Evolutionary conservation across 1,284 basidiomycete genomes (phyloP).

Genomic region (Singerocomus inundabilis): DNA sequence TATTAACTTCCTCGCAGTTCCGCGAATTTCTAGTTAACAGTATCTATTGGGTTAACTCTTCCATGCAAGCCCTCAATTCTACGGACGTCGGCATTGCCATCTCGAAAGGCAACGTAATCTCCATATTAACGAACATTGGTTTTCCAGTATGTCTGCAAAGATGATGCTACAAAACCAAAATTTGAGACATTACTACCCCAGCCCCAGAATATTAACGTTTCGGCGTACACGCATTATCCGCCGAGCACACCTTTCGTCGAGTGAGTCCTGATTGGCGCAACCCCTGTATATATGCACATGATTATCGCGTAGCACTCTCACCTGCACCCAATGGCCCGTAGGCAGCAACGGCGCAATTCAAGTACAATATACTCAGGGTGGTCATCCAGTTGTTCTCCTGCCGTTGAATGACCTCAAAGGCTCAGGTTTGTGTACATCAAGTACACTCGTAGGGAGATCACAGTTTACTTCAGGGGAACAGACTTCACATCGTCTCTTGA

Average conservation of each 20-base stretch:
- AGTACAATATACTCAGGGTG: slow-evolving; percentile 59
- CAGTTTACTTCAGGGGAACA: slow-evolving; percentile 8
- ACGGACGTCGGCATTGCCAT: slow-evolving; percentile 63
- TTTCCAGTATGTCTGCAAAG: slow-evolving; percentile 51
- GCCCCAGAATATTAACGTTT: slow-evolving; percentile 55
- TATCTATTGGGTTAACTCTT: slow-evolving; percentile 59
- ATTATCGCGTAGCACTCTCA: slow-evolving; percentile 47
- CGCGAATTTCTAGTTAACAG: slow-evolving; percentile 69
- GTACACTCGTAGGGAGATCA: background rate
- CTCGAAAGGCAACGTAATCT: slow-evolving; percentile 69
- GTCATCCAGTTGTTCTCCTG: slow-evolving; percentile 54
- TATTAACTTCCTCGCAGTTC: slow-evolving; percentile 38
- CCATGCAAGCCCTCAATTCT: slow-evolving; percentile 56
- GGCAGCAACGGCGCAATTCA: slow-evolving; percentile 59
- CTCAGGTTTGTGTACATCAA: slow-evolving; percentile 40
- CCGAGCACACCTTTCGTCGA: slow-evolving; percentile 49
- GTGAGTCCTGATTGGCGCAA: slow-evolving; percentile 38
- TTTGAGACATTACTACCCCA: slow-evolving; percentile 23
- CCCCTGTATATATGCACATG: slow-evolving; percentile 3
- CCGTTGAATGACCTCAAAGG: slow-evolving; percentile 39
- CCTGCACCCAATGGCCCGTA: slow-evolving; percentile 63
- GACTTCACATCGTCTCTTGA: background rate
- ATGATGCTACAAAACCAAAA: background rate
- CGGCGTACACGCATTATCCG: slow-evolving; percentile 53
- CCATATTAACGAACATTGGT: slow-evolving; percentile 75